Conservation (phyloP, 768 basidiomycete species). For the Exidia glandulosa region DNA sequence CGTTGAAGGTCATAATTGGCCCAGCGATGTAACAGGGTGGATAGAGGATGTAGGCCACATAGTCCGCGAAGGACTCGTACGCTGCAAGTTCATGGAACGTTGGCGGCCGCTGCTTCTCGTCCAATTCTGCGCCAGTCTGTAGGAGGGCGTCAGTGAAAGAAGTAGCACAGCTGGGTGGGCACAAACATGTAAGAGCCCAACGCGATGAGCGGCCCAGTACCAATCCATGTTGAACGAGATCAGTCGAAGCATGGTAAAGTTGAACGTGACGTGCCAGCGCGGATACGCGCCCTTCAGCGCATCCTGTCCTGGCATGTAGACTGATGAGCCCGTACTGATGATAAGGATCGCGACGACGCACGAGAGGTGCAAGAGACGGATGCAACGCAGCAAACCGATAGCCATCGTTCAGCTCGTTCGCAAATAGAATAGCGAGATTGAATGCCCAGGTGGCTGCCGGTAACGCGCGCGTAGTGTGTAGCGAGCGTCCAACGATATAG, state of each 20-base stretch:
- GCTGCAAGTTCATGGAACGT: conserved; percentile 41
- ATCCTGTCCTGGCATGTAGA: conserved; percentile 37
- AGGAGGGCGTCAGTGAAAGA: background rate
- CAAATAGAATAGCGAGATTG: conserved; percentile 62
- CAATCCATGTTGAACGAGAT: conserved; percentile 92
- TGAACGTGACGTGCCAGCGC: conserved; percentile 89
- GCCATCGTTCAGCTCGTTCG: conserved; percentile 65
- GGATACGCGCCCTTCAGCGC: conserved; percentile 62
- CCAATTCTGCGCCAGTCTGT: conserved; percentile 23
- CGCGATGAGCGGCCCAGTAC: conserved; percentile 57
- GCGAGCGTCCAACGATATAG: conserved; percentile 47
- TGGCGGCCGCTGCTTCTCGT: conserved; percentile 50
- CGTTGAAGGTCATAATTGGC: conserved; percentile 92
- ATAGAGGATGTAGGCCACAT: conserved; percentile 79
- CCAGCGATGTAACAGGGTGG: conserved; percentile 93
- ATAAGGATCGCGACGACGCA: too few species aligned
- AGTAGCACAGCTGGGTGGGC: too few species aligned
- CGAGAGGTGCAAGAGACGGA: conserved; percentile 46
- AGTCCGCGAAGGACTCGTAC: conserved; percentile 57
- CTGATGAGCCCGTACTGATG: too few species aligned
- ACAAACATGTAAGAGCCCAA: conserved; percentile 28
- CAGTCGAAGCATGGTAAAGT: conserved; percentile 90
- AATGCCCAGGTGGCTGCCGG: conserved; percentile 64
- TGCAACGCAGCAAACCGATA: conserved; percentile 55
- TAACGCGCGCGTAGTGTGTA: conserved; percentile 60